These are phyloP conservation scores for Termitomyces titanicus DNA, from an alignment of 768 basidiomycete species.

Conservation along the genomic window DNA sequence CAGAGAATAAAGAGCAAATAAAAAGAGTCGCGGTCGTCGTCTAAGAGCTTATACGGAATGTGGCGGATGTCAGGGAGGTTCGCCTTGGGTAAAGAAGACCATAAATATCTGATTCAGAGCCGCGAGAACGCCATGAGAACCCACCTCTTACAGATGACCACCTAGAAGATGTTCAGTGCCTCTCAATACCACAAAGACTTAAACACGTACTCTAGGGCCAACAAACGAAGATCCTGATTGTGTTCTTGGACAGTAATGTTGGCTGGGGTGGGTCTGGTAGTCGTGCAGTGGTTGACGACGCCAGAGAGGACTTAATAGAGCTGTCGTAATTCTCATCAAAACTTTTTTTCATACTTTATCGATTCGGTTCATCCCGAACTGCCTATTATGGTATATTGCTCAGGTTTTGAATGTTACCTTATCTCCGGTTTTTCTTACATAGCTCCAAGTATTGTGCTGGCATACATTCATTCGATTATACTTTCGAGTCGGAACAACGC, in stretches of 20 bases:
- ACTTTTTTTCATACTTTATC: slow-evolving; percentile 15
- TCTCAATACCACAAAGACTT: slow-evolving; percentile 10
- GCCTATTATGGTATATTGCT: slow-evolving; percentile 2
- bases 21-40: slow-evolving; percentile 8
- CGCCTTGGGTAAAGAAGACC: slow-evolving; percentile 42
- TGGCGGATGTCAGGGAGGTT: slow-evolving; percentile 69
- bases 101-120: slow-evolving; percentile 14
- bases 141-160: slow-evolving; percentile 77
- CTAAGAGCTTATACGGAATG: slow-evolving; percentile 11
- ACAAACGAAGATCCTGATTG: slow-evolving; percentile 77
- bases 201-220: slow-evolving; percentile 68
- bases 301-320: slow-evolving; percentile 8
- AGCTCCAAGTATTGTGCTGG: too few relatives aligned
- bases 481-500: too few relatives aligned
- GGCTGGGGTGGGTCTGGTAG: slow-evolving; percentile 35
- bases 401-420: background rate
- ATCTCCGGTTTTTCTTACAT: background rate
- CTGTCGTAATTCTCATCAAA: slow-evolving; percentile 1
- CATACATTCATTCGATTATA: too few relatives aligned
- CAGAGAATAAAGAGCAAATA: slow-evolving; percentile 14
- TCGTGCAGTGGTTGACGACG: slow-evolving; percentile 28
- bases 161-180: slow-evolving; percentile 31
- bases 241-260: slow-evolving; percentile 76
- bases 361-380: slow-evolving; percentile 11
- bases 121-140: slow-evolving; percentile 20